phyloP scores from a whole-genome alignment of 306 rosid species.

The Acacia melanoxylon region DNA sequence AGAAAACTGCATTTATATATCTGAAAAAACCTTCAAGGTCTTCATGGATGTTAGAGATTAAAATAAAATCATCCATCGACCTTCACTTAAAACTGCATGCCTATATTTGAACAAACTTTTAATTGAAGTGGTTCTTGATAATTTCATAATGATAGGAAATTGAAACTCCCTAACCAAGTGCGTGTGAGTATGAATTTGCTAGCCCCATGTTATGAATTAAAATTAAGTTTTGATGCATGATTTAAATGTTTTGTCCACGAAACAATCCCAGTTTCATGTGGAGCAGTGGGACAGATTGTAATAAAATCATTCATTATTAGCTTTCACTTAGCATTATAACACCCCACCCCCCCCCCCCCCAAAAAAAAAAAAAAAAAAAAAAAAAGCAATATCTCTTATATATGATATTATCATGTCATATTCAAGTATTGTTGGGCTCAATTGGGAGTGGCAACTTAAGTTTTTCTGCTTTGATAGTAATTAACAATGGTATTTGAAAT shows the following conservation, averaged over 20 bases:
- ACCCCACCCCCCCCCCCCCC: too few species aligned
- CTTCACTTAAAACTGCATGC: not conserved
- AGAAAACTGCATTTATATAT: not conserved
- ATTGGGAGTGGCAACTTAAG: not conserved
- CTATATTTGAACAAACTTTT: too few species aligned
- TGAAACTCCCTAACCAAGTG: not conserved
- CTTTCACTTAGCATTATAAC: not conserved
- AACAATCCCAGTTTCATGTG: not conserved
- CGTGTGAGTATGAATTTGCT: too few species aligned
- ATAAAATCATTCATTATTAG: not conserved
- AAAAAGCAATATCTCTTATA: too few species aligned
- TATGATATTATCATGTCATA: too few species aligned
- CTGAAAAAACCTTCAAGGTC: not conserved
- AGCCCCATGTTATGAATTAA: not conserved
- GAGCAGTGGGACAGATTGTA: not conserved
- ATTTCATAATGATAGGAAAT: not conserved
- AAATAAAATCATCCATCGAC: not conserved
- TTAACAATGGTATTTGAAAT: constrained; percentile 26
- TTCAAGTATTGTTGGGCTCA: not conserved
- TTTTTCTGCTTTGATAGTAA: not conserved
- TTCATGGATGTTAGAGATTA: not conserved
- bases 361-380: too few species aligned
- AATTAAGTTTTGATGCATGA: not conserved
- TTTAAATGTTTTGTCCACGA: not conserved
- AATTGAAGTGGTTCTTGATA: not conserved